Percentiles rank a stretch among this genome's conserved stretches.
Evolutionary conservation across 78 protist species (phyloP).

Genomic region (Emiliania huxleyi): DNA sequence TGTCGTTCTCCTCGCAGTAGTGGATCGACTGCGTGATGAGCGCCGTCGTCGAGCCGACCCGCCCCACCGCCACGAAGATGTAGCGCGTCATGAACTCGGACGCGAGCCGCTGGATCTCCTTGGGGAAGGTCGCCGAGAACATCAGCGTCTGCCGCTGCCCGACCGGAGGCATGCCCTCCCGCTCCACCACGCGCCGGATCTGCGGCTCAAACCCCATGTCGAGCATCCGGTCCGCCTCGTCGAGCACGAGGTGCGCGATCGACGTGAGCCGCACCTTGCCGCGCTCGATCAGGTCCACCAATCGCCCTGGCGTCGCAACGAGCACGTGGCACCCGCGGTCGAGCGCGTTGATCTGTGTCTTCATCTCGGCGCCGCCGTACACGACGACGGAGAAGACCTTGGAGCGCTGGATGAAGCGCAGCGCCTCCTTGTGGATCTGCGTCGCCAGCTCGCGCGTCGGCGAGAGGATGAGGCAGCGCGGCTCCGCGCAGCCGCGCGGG

Average conservation of each 20-base stretch:
- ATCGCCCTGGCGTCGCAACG: constrained; percentile 97
- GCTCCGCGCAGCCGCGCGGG: not conserved
- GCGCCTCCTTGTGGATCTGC: constrained; percentile 89
- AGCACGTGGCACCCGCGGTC: constrained; percentile 91
- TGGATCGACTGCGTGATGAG: constrained; percentile 82
- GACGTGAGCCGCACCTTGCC: constrained; percentile 70
- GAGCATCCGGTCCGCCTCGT: constrained; percentile 99
- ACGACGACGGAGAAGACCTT: constrained; percentile 77
- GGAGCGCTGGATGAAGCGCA: constrained; percentile 72
- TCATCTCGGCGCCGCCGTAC: constrained; percentile 96
- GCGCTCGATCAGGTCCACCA: constrained; percentile 89
- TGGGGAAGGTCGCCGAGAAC: constrained; percentile 99
- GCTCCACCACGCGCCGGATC: constrained; percentile 36
- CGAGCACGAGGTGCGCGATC: constrained; percentile 69
- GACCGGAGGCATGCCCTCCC: constrained; percentile 76
- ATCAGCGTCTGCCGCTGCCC: constrained; percentile 94
- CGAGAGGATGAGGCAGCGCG: constrained; percentile 87
- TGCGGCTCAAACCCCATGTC: constrained; percentile 99
- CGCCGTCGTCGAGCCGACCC: constrained; percentile 92
- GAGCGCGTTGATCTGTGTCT: constrained; percentile 82
- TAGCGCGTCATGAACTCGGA: constrained; percentile 72
- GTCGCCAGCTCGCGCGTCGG: constrained; percentile 98
- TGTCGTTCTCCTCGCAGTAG: constrained; percentile 70
- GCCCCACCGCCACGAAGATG: constrained; percentile 93
- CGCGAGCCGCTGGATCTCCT: constrained; percentile 86